These are phyloP conservation scores for Phytophthora uliginosa DNA, from an alignment of 352 stramenopile genomes.

Conservation along the genomic window DNA sequence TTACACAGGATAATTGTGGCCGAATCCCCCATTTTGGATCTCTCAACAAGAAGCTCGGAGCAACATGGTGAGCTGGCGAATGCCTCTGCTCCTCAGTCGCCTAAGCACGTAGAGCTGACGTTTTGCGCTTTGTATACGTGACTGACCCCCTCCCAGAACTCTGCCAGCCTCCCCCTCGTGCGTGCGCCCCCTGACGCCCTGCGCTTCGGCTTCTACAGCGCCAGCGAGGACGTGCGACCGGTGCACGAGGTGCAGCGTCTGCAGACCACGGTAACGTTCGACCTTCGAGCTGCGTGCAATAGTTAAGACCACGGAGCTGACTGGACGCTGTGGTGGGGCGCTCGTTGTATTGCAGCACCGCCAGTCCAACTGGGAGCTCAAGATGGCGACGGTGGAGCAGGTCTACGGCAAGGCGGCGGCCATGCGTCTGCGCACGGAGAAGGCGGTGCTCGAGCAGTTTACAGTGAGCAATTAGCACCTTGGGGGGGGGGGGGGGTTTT, in stretches of 20 bases:
- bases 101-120: not conserved
- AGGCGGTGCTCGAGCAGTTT: constrained; percentile 89
- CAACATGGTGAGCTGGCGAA: constrained; percentile 30
- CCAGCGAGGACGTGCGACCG: constrained; percentile 81
- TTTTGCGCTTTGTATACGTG: constrained; percentile 1
- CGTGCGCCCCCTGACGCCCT: constrained; percentile 83
- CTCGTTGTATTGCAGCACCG: constrained; percentile 55
- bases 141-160: constrained; percentile 47
- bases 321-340: not conserved
- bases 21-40: constrained; percentile 29
- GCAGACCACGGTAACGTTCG: constrained; percentile 69
- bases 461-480: constrained; percentile 35
- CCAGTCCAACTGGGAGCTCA: constrained; percentile 85
- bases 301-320: not conserved
- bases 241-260: constrained; percentile 89
- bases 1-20: constrained; percentile 1
- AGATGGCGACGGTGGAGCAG: constrained; percentile 92
- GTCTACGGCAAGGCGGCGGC: constrained; percentile 90
- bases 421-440: constrained; percentile 92
- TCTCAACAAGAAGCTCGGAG: constrained; percentile 20
- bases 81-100: not conserved
- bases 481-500: too few relatives aligned
- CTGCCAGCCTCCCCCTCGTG: constrained; percentile 81
- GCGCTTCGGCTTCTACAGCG: constrained; percentile 87
- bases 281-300: not conserved